These are phyloP conservation scores for Trichoderma erinaceum DNA, from an alignment of 495 filamentous ascomycete genomes.

Conservation along the genomic window DNA sequence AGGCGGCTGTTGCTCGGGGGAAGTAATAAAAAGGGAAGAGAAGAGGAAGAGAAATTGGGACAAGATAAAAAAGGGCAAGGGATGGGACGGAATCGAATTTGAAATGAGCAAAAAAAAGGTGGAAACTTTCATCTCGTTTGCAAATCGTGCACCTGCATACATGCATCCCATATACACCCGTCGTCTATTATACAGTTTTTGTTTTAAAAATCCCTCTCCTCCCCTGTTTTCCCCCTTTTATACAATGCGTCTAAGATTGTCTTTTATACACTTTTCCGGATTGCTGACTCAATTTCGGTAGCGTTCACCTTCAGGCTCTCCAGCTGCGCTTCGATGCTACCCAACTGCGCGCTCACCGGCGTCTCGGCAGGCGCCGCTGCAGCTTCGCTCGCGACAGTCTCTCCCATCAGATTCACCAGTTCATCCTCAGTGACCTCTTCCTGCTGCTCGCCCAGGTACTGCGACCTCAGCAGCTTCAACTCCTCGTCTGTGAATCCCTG, in stretches of 20 bases:
- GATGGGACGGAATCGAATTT: not conserved
- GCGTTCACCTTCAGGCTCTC: not conserved
- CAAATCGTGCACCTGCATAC: constrained; percentile 1
- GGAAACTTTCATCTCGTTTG: not conserved
- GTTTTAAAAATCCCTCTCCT: not conserved
- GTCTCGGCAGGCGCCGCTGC: not conserved
- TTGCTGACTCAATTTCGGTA: constrained; percentile 1
- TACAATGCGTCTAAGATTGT: not conserved
- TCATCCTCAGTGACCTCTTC: constrained; percentile 10
- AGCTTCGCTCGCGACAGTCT: not conserved
- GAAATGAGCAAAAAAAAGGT: not conserved
- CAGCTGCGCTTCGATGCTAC: constrained; percentile 14
- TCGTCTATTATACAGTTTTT: constrained; percentile 8
- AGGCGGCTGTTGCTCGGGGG: not conserved
- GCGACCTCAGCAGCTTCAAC: constrained; percentile 4
- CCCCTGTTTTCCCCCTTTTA: not conserved
- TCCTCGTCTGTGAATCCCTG: constrained; percentile 16
- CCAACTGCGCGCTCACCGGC: not conserved
- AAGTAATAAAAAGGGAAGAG: not conserved
- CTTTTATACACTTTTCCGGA: not conserved
- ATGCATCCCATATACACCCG: not conserved
- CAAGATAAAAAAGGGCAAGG: not conserved
- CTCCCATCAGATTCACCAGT: not conserved
- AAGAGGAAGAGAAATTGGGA: not conserved
- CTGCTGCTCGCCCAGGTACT: constrained; percentile 14